These are phyloP conservation scores for Pyrrhoderma lamaoense DNA, from an alignment of 1,284 basidiomycete species.

Conservation along the genomic window DNA sequence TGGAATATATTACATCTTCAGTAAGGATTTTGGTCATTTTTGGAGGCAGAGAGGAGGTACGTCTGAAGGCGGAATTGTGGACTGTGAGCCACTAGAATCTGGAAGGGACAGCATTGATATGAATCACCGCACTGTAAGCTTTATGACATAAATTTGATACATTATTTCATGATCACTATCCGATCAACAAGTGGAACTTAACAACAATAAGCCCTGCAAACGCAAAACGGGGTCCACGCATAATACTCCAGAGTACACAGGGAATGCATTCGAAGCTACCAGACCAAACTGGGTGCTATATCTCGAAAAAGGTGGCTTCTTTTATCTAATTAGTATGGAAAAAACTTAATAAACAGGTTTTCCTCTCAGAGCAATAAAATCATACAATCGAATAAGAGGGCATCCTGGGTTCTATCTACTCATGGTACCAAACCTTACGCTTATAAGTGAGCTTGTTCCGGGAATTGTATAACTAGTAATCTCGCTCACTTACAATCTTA, in stretches of 20 bases:
- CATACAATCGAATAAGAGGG: slow-evolving; percentile 9
- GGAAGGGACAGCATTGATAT: neutral
- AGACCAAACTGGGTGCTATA: slow-evolving; percentile 4
- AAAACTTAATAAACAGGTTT: too few relatives aligned
- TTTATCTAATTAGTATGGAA: neutral
- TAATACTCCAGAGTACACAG: slow-evolving; percentile 1
- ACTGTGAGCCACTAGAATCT: slow-evolving; percentile 10
- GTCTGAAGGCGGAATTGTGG: slow-evolving; percentile 6
- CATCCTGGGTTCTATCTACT: slow-evolving; percentile 9
- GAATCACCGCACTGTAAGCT: slow-evolving; percentile 10
- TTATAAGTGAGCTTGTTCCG: slow-evolving; percentile 9
- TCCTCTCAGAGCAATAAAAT: slow-evolving; percentile 9
- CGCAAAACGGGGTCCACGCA: slow-evolving; percentile 5
- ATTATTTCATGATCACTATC: neutral
- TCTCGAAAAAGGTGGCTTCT: slow-evolving; percentile 17
- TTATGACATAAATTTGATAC: neutral
- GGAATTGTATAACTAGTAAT: neutral
- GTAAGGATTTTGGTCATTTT: slow-evolving; percentile 13
- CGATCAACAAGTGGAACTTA: slow-evolving; percentile 10
- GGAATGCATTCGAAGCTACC: neutral
- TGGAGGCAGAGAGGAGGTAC: slow-evolving; percentile 9
- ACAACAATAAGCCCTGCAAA: slow-evolving; percentile 5
- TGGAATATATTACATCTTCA: slow-evolving; percentile 15
- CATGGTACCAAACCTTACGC: slow-evolving; percentile 11
- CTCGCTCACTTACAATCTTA: neutral